phyloP scores from a whole-genome alignment of 495 filamentous ascomycete species.

The Aspergillus cristatus region DNA sequence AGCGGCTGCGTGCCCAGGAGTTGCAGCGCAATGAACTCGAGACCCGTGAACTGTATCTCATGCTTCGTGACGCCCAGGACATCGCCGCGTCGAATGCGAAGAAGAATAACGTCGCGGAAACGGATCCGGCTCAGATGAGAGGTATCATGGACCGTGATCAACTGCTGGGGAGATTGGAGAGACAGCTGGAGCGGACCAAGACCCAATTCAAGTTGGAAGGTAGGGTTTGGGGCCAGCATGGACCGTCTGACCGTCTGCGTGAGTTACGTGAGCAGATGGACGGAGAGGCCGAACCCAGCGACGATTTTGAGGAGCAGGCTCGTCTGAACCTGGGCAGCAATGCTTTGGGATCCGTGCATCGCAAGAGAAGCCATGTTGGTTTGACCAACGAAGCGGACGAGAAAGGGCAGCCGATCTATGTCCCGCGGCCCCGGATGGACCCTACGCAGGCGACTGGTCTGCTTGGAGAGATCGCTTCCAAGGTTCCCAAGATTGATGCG shows the following conservation, averaged over 20 bases:
- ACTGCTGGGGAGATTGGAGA: slow-evolving; percentile 86
- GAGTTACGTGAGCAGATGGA: slow-evolving; percentile 96
- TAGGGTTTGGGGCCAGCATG: slow-evolving; percentile 80
- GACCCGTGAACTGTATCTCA: slow-evolving; percentile 92
- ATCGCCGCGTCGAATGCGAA: slow-evolving; percentile 80
- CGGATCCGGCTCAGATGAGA: slow-evolving; percentile 69
- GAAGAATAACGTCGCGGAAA: slow-evolving; percentile 51
- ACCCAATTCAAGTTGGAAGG: slow-evolving; percentile 97
- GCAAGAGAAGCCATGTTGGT: slow-evolving; percentile 47
- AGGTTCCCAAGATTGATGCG: slow-evolving; percentile 66
- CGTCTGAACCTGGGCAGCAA: slow-evolving; percentile 41
- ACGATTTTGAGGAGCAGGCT: slow-evolving; percentile 43
- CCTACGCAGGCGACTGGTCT: slow-evolving; percentile 64
- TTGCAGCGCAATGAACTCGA: slow-evolving; percentile 92
- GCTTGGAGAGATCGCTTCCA: slow-evolving; percentile 71
- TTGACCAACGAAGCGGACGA: slow-evolving; percentile 37
- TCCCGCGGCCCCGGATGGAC: slow-evolving; percentile 66
- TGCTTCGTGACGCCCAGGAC: slow-evolving; percentile 96
- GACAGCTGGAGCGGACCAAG: slow-evolving; percentile 92
- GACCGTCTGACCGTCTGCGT: slow-evolving; percentile 83
- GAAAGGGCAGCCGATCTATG: slow-evolving; percentile 43
- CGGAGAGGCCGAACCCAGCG: slow-evolving; percentile 39
- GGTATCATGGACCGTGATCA: slow-evolving; percentile 88
- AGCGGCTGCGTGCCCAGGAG: slow-evolving; percentile 80
- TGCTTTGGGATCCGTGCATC: slow-evolving; percentile 56